These are phyloP conservation scores for Talaromyces rugulosus DNA, from an alignment of 2,329 filamentous ascomycete species.

Conservation along the genomic window DNA sequence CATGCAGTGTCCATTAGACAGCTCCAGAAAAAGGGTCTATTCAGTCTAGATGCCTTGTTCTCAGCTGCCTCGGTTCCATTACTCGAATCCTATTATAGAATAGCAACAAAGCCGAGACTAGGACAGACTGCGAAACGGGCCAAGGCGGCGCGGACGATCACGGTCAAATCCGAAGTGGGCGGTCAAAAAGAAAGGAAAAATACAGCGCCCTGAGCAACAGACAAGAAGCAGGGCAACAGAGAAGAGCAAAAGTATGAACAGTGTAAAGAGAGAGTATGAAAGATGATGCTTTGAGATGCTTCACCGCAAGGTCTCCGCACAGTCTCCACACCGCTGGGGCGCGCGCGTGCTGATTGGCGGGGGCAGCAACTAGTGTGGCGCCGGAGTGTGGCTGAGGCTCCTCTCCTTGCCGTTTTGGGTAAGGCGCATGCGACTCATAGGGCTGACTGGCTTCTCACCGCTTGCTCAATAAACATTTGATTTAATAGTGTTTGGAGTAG, in stretches of 20 bases:
- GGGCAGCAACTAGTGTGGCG: constrained; percentile 2
- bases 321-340: not conserved
- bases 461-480: not conserved
- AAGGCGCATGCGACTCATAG: constrained; percentile 6
- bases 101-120: not conserved
- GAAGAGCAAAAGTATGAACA: not conserved
- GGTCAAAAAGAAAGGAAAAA: not conserved
- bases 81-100: not conserved
- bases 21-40: not conserved
- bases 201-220: not conserved
- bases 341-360: not conserved
- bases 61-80: not conserved
- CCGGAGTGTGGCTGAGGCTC: constrained; percentile 12
- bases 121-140: not conserved
- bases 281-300: not conserved
- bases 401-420: not conserved
- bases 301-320: not conserved
- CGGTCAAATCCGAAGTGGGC: not conserved
- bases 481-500: no score
- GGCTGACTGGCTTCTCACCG: constrained; percentile 12
- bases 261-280: not conserved
- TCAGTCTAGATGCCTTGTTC: not conserved
- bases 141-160: not conserved
- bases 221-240: not conserved
- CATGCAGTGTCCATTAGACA: not conserved